Conservation (phyloP, 257 asterid genomes). For the Nyctanthes arbortristis region DNA sequence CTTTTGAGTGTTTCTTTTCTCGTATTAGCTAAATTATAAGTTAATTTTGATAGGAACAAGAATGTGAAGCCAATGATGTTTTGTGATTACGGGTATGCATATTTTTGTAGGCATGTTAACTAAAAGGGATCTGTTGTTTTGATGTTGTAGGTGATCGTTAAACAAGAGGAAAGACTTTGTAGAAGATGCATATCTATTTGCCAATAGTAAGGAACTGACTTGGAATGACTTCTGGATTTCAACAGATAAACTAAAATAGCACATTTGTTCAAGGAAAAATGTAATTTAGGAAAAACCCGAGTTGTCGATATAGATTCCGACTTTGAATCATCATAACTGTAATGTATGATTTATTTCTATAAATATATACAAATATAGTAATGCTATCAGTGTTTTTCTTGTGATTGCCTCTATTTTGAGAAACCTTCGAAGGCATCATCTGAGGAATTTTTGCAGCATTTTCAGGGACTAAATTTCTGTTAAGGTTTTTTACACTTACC, state of each 20-base stretch:
- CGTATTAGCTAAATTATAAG: background rate
- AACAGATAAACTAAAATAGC: conserved; percentile 15
- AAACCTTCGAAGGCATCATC: background rate
- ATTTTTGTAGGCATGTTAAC: conserved; percentile 5
- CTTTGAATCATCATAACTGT: background rate
- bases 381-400: background rate
- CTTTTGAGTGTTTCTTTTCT: background rate
- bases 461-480: background rate
- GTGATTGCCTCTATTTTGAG: background rate
- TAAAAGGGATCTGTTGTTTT: conserved; percentile 11
- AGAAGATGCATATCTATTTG: conserved; percentile 25
- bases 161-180: conserved; percentile 25
- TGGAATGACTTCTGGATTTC: conserved; percentile 20
- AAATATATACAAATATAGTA: background rate
- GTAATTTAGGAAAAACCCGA: background rate
- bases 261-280: conserved; percentile 23
- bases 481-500: background rate
- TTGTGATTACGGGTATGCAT: background rate
- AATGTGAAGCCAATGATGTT: background rate
- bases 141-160: conserved; percentile 35
- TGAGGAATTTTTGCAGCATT: background rate
- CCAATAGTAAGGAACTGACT: conserved; percentile 19
- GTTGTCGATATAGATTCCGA: background rate
- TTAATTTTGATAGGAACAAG: background rate
- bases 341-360: background rate